Evolutionary conservation across 2,329 filamentous ascomycete species (phyloP).

Genomic region (Pseudogymnoascus sp.): DNA sequence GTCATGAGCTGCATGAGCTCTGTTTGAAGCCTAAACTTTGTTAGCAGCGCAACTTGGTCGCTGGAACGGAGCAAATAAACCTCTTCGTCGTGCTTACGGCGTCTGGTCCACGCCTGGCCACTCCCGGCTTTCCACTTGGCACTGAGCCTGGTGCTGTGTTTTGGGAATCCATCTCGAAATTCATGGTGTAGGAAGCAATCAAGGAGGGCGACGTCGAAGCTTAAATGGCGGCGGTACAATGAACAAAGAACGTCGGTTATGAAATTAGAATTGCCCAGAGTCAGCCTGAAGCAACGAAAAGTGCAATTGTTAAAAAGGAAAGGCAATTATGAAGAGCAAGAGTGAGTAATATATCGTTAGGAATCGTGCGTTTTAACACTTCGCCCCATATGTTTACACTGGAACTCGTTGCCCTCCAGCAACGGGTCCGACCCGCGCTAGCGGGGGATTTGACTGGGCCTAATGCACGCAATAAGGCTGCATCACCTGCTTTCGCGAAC

Average conservation of each 20-base stretch:
- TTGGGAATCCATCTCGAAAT: conserved; percentile 51
- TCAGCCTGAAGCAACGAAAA: neutral
- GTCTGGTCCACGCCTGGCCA: conserved; percentile 52
- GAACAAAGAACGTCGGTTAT: neutral
- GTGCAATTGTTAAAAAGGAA: neutral
- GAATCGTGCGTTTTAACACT: conserved; percentile 4
- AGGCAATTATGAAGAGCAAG: neutral
- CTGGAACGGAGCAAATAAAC: conserved; percentile 37
- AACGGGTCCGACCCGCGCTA: conserved; percentile 1
- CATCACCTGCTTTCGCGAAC: conserved; percentile 18
- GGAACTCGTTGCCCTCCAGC: neutral
- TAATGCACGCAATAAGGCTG: conserved; percentile 18
- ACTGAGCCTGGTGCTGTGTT: conserved; percentile 56
- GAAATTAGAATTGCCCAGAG: neutral
- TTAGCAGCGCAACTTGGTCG: conserved; percentile 12
- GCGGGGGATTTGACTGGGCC: neutral
- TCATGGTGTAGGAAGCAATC: conserved; percentile 24
- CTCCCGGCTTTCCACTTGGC: conserved; percentile 48
- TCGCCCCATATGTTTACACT: neutral
- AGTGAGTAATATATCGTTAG: conserved; percentile 6
- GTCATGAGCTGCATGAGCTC: conserved; percentile 99
- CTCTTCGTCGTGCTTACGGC: conserved; percentile 71
- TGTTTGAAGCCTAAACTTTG: conserved; percentile 67
- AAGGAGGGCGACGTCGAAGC: neutral
- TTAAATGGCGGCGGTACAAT: neutral